Evolutionary conservation across 768 basidiomycete genomes (phyloP), one percentile per base, ranked within the genome.

Genomic region (Mycena vulgaris): DNA sequence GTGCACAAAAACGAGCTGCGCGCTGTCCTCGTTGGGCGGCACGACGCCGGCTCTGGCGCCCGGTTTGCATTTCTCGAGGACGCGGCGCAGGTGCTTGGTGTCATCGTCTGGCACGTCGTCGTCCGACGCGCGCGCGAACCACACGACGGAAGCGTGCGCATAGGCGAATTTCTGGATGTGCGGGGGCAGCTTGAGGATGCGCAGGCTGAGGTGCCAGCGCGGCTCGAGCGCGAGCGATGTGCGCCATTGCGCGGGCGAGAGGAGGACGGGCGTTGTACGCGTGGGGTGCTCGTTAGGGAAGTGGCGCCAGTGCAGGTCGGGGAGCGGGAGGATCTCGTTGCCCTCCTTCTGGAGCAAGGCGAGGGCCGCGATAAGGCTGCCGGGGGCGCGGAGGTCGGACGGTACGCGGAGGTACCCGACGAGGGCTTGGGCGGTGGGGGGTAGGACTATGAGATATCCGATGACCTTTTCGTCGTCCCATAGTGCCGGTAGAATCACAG

Each of bases 1-100:
- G 33, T 70, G 69, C 17, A 70, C 55, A 55, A 70, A 70, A 0
- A 66, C 48, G 17, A 57, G 14, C 16, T 49, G 45, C 3, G 59
- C 64, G 1, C 42, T n/a, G 6, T 11, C 11, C 19, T 48, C 39
- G 7, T 17, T 9, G 17, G 33, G 28, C 11, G 49, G 5, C 21
- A 28, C 48, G 49, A 33, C 45, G 25, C 55, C 55, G 19, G 55
- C 49, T 14, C 17, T 17, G 49, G 25, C 45, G 25, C 55, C 55
- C 13, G 55, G 40, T 14, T n/a, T 17, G 11, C 35, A 49, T 5
- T 57, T 52, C 3, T 35, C 17, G 1, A 70, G 55, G 4, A 61
- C 31, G 1, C 30, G 21, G 2, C 11, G 33, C 10, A 70, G 69
- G 40, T 62, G 59, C 13, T 17, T 17, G 2, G 64, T 70, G 53